Conservation (phyloP, 352 stramenopile genomes). For the Phytophthora melonis region DNA sequence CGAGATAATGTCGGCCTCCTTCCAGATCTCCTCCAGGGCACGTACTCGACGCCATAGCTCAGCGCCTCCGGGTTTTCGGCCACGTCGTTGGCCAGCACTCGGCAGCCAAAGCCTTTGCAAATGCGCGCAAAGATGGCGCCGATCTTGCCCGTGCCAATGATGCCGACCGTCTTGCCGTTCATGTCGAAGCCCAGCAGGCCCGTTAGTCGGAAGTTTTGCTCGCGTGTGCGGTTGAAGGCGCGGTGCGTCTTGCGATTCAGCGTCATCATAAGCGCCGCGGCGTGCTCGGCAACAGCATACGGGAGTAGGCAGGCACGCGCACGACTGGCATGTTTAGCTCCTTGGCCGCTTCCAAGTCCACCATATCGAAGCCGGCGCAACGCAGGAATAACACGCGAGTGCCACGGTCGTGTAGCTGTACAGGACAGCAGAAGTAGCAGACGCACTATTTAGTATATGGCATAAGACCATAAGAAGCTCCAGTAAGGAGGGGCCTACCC, state of each 20-base stretch:
- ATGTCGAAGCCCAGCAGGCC: slow-evolving; percentile 69
- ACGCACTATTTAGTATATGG: slow-evolving; percentile 4
- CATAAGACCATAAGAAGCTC: too few relatives aligned
- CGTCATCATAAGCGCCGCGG: slow-evolving; percentile 80
- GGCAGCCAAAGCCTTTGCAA: slow-evolving; percentile 44
- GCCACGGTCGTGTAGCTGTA: slow-evolving; percentile 50
- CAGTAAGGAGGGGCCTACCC: slow-evolving; percentile 37
- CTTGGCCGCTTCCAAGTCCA: slow-evolving; percentile 68
- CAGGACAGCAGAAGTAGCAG: background rate
- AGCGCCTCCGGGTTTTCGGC: slow-evolving; percentile 55
- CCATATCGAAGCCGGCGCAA: slow-evolving; percentile 83
- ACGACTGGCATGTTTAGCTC: slow-evolving; percentile 69
- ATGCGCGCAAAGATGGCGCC: slow-evolving; percentile 62
- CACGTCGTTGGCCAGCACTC: slow-evolving; percentile 76
- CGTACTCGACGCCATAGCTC: slow-evolving; percentile 43
- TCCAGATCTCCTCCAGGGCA: slow-evolving; percentile 68
- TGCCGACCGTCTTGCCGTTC: slow-evolving; percentile 76
- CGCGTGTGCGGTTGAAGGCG: slow-evolving; percentile 76
- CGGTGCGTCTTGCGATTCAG: slow-evolving; percentile 85
- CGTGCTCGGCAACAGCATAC: slow-evolving; percentile 83
- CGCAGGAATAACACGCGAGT: slow-evolving; percentile 74
- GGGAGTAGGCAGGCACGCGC: slow-evolving; percentile 81
- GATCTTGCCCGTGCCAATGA: slow-evolving; percentile 74
- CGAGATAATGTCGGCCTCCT: slow-evolving; percentile 84
- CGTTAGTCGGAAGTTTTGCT: slow-evolving; percentile 82